Evolutionary conservation across 257 asterid genomes (phyloP).

Genomic region (Gardenia jasminoides): DNA sequence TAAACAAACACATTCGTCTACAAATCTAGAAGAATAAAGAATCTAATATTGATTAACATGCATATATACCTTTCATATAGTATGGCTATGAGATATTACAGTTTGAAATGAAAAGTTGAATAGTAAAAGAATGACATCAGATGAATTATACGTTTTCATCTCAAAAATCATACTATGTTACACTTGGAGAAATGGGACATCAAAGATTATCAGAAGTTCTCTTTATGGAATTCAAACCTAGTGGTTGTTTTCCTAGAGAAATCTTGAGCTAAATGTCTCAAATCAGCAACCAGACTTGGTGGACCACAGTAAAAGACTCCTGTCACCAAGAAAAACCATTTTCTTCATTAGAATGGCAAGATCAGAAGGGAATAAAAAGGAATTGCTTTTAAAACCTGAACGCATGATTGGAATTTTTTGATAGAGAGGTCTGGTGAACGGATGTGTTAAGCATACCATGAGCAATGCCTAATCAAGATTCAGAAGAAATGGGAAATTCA

Average conservation of each 20-base stretch:
- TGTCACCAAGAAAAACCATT: neutral
- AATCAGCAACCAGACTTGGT: constrained; percentile 26
- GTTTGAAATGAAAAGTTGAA: neutral
- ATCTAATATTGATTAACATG: neutral
- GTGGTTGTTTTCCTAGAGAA: constrained; percentile 29
- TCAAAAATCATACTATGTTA: neutral
- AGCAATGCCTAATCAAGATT: neutral
- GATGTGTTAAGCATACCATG: too few relatives aligned
- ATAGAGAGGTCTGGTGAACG: too few relatives aligned
- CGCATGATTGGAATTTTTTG: neutral
- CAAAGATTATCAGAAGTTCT: constrained; percentile 16
- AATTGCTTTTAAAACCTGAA: neutral
- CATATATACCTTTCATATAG: too few relatives aligned
- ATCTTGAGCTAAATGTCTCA: constrained; percentile 25
- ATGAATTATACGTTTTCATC: neutral
- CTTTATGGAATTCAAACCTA: constrained; percentile 29
- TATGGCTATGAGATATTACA: neutral
- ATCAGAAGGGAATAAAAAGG: neutral
- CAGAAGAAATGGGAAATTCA: neutral
- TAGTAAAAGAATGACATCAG: neutral
- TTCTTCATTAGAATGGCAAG: neutral
- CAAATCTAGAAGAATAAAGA: neutral
- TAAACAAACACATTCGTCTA: neutral
- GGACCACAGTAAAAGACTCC: constrained; percentile 33
- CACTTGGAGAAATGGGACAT: neutral